A percentile compares a stretch with the other conserved stretches of the same genome.
Conservation (phyloP, 192 early-diverging fungal genomes). For the Entomortierella lignicola region DNA sequence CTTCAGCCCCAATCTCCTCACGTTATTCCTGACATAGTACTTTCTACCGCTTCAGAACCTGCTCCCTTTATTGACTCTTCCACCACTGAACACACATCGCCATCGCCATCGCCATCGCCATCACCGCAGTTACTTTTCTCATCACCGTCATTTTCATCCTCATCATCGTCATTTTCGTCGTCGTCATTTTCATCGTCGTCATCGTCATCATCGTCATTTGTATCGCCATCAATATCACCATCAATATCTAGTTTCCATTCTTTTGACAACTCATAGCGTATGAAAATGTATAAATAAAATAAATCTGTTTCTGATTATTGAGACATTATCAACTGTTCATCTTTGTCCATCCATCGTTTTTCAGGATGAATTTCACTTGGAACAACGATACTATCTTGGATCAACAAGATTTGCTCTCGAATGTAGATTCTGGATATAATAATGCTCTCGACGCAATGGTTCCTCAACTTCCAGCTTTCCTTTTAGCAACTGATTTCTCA, state of each 20-base stretch:
- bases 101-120: not conserved
- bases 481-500: not conserved
- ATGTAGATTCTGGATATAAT: conserved; percentile 13
- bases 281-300: conserved; percentile 1
- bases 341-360: not conserved
- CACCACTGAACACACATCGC: not conserved
- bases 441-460: conserved; percentile 11
- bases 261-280: not conserved
- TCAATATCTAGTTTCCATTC: conserved; percentile 2
- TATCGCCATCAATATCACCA: not conserved
- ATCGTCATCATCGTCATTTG: not conserved
- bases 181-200: not conserved
- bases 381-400: not conserved
- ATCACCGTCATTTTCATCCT: not conserved
- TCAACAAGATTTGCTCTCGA: not conserved
- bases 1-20: not conserved
- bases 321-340: not conserved
- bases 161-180: not conserved
- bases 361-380: not conserved
- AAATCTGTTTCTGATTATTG: not conserved
- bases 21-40: not conserved
- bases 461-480: conserved; percentile 4
- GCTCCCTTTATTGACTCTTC: not conserved
- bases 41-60: not conserved
- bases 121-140: not conserved